These are phyloP conservation scores for Eucalyptus caleyi DNA, from an alignment of 345 rosid genomes.

Conservation along the genomic window DNA sequence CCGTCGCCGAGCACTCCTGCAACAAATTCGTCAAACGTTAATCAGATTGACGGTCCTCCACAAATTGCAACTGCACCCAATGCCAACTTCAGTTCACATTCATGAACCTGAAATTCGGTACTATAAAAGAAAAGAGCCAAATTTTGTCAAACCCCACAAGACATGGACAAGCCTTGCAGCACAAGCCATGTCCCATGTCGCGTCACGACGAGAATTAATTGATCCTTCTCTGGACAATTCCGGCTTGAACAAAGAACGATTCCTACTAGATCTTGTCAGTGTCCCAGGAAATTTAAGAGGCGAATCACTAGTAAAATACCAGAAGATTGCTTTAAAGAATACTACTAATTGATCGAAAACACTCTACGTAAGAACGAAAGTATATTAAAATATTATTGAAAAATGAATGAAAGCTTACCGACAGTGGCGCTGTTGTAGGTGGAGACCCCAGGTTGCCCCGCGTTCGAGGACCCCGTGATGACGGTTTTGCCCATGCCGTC, in stretches of 20 bases:
- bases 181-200: neutral
- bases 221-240: neutral
- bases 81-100: too few species aligned
- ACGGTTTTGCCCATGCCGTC: conserved; percentile 37
- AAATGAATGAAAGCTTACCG: neutral
- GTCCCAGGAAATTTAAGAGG: neutral
- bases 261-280: neutral
- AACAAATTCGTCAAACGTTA: neutral
- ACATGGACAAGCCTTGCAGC: too few species aligned
- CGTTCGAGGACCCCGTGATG: conserved; percentile 13
- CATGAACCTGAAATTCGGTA: too few species aligned
- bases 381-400: neutral
- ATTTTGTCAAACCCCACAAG: too few species aligned
- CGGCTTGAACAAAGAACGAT: neutral
- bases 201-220: neutral
- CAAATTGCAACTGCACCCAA: neutral
- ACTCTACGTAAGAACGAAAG: neutral
- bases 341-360: neutral
- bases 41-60: neutral
- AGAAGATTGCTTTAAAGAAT: neutral
- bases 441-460: conserved; percentile 11
- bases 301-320: neutral
- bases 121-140: too few species aligned
- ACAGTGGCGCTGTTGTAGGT: conserved; percentile 27
- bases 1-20: conserved; percentile 40